A percentile compares a stretch with the other conserved stretches of the same genome.
These are phyloP conservation scores for Chlorella sp. DNA, from an alignment of 139 green algal species.

Conservation along the genomic window DNA sequence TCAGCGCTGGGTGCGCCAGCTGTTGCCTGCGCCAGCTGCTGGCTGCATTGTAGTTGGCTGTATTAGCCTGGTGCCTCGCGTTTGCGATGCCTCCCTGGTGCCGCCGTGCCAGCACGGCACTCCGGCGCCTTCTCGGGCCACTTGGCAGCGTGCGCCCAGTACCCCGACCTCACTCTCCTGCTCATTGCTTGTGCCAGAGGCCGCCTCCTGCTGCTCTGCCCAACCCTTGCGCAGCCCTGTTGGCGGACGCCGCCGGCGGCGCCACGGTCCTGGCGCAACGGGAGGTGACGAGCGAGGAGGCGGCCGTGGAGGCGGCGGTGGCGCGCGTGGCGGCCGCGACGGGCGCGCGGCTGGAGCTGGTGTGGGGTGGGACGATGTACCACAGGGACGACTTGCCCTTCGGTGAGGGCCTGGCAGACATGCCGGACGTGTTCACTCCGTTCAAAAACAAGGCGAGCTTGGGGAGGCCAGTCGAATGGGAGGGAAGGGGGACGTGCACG, in stretches of 20 bases:
- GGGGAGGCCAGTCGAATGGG: too few relatives aligned
- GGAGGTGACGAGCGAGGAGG: constrained; percentile 84
- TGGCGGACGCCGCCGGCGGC: constrained; percentile 6
- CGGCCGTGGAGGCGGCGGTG: constrained; percentile 59
- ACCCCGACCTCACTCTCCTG: too few relatives aligned
- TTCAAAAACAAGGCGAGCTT: constrained; percentile 80
- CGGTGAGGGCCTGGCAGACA: constrained; percentile 46
- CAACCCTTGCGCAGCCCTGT: too few relatives aligned
- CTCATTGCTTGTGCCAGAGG: too few relatives aligned
- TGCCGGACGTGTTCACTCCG: constrained; percentile 92
- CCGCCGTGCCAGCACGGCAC: too few relatives aligned
- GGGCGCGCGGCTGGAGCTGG: constrained; percentile 47
- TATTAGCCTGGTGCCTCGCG: background rate
- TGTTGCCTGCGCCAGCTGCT: background rate
- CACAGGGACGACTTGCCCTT: constrained; percentile 94
- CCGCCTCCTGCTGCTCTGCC: too few relatives aligned
- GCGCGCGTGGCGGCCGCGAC: background rate
- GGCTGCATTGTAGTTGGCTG: background rate
- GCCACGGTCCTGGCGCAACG: constrained; percentile 54
- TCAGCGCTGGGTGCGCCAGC: background rate
- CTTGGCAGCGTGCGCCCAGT: too few relatives aligned
- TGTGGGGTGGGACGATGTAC: constrained; percentile 87
- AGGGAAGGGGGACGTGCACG: too few relatives aligned
- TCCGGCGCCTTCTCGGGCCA: too few relatives aligned
- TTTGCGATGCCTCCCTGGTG: too few relatives aligned